Conservation (phyloP, 176 grass and related monocot species). For the Carex kokanica region DNA sequence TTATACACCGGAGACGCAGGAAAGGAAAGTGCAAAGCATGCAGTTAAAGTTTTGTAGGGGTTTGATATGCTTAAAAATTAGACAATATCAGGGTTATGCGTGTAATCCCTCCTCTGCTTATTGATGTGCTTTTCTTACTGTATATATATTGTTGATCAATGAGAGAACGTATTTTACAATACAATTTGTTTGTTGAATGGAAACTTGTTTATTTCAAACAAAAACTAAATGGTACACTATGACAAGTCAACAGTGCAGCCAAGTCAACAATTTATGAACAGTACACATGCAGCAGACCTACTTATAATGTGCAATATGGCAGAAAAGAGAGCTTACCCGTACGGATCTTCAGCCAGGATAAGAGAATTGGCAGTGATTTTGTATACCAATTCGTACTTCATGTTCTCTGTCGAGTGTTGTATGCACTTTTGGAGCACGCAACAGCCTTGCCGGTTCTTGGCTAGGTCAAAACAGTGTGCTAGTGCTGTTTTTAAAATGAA, state of each 20-base stretch:
- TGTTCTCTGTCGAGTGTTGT: constrained; percentile 43
- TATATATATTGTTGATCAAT: not conserved
- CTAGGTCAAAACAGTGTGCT: constrained; percentile 56
- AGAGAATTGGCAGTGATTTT: constrained; percentile 47
- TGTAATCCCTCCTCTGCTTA: not conserved
- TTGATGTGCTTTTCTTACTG: not conserved
- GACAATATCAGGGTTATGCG: not conserved
- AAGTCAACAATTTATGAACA: not conserved
- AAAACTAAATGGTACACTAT: not conserved
- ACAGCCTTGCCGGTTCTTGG: constrained; percentile 81
- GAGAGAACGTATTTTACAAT: not conserved
- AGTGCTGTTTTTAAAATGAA: constrained; percentile 63
- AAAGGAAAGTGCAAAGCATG: not conserved
- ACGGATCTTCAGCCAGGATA: constrained; percentile 62
- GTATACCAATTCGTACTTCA: constrained; percentile 48
- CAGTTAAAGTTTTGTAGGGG: not conserved
- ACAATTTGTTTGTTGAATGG: not conserved
- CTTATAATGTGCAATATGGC: not conserved
- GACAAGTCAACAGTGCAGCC: not conserved
- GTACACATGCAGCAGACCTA: not conserved
- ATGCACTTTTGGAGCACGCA: constrained; percentile 88
- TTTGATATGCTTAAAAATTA: not conserved
- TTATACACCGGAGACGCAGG: not conserved
- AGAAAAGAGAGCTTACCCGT: constrained; percentile 47
- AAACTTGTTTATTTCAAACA: not conserved